These are phyloP conservation scores for Aspergillus chevalieri DNA, from an alignment of 2,329 filamentous ascomycete genomes.

Conservation along the genomic window DNA sequence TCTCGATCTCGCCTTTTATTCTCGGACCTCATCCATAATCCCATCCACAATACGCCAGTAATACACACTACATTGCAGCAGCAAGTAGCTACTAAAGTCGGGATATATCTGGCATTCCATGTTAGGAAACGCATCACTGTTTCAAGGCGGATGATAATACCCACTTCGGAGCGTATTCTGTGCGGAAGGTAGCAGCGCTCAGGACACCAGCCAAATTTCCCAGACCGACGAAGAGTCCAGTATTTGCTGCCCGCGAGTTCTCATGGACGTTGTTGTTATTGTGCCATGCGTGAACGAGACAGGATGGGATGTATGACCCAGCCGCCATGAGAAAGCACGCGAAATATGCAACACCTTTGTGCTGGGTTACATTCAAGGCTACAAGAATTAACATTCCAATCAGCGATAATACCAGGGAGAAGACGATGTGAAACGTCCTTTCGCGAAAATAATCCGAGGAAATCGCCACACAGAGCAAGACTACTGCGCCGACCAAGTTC, in stretches of 20 bases:
- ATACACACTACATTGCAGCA: constrained; percentile 41
- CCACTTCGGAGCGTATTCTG: constrained; percentile 42
- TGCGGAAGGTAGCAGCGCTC: constrained; percentile 41
- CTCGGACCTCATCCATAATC: constrained; percentile 43
- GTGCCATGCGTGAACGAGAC: constrained; percentile 47
- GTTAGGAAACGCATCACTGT: not conserved
- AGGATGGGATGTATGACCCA: constrained; percentile 42
- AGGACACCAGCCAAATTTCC: constrained; percentile 47
- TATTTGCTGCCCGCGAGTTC: constrained; percentile 45
- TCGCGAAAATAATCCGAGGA: constrained; percentile 43
- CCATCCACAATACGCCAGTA: constrained; percentile 32
- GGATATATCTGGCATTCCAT: constrained; percentile 32
- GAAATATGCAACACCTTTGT: constrained; percentile 46
- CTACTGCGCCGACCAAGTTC: constrained; percentile 43
- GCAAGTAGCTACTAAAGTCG: constrained; percentile 42
- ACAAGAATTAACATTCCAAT: constrained; percentile 42
- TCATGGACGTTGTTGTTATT: constrained; percentile 51
- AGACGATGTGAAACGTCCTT: constrained; percentile 42
- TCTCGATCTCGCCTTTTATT: constrained; percentile 37
- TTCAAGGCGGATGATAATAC: not conserved
- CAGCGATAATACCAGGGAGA: constrained; percentile 35
- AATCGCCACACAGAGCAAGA: constrained; percentile 41
- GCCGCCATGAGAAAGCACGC: constrained; percentile 45
- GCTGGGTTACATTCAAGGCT: constrained; percentile 35
- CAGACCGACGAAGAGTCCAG: constrained; percentile 43